Evolutionary conservation across 2,329 filamentous ascomycete genomes (phyloP).

Genomic region (Helotiales sp.): DNA sequence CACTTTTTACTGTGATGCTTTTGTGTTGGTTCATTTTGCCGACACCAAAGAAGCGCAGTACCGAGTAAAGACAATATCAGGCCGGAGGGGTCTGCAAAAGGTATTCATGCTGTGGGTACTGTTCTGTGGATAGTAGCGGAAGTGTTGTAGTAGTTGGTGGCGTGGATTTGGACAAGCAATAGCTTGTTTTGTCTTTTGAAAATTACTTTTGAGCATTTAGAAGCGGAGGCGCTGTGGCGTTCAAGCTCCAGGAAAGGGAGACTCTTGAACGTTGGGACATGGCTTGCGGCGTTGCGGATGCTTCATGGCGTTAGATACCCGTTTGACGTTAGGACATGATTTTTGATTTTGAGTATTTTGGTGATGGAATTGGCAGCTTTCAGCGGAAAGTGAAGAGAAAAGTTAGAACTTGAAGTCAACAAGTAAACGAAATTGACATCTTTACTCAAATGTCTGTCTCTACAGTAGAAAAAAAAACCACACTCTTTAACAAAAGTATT

Average conservation of each 20-base stretch:
- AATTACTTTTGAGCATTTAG: constrained; percentile 8
- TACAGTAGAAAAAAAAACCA: background rate
- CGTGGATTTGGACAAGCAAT: background rate
- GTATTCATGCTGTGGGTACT: background rate
- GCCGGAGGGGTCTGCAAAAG: background rate
- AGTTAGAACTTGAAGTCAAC: background rate
- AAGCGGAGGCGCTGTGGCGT: constrained; percentile 36
- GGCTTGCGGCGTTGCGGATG: constrained; percentile 27
- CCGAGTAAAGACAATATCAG: constrained; percentile 52
- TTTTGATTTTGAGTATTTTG: constrained; percentile 6
- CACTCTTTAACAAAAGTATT: background rate
- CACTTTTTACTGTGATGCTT: constrained; percentile 67
- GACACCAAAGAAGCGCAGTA: constrained; percentile 57
- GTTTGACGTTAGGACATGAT: constrained; percentile 31
- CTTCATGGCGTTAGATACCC: constrained; percentile 29
- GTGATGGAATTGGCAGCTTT: background rate
- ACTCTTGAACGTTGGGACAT: constrained; percentile 34
- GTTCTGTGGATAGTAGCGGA: background rate
- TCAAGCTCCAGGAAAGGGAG: constrained; percentile 18
- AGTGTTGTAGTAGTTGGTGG: too few species aligned
- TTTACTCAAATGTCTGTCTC: background rate
- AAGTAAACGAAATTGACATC: background rate
- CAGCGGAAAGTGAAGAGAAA: background rate
- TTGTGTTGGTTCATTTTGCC: constrained; percentile 68
- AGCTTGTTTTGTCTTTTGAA: background rate